These are phyloP conservation scores for Aphanoascus verrucosus DNA, from an alignment of 2,329 filamentous ascomycete species.

Conservation along the genomic window DNA sequence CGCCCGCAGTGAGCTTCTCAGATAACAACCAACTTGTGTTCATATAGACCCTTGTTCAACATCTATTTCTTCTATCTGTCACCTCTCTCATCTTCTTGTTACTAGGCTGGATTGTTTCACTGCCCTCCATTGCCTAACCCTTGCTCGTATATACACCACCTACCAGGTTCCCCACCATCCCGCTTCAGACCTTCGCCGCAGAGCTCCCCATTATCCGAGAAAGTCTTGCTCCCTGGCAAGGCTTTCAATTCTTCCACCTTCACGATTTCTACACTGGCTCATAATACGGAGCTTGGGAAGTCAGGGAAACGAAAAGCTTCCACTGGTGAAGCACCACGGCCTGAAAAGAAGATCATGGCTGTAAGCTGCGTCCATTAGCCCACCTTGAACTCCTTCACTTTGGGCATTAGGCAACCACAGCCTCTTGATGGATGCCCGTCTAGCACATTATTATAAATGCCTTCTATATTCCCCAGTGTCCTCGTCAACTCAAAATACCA, in stretches of 20 bases:
- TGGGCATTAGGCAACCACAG: conserved; percentile 6
- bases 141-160: neutral
- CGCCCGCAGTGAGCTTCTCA: neutral
- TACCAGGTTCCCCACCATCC: conserved; percentile 14
- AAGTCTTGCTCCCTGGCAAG: conserved; percentile 35
- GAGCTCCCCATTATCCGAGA: conserved; percentile 18
- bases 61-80: neutral
- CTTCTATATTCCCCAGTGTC: neutral
- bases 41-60: neutral
- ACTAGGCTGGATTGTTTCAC: neutral
- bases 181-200: conserved; percentile 14
- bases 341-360: conserved; percentile 45
- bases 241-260: conserved; percentile 28
- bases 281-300: conserved; percentile 16
- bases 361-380: conserved; percentile 25
- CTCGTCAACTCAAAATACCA: neutral
- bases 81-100: neutral
- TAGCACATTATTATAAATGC: conserved; percentile 8
- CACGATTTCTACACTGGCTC: conserved; percentile 26
- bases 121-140: neutral
- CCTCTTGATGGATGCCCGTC: neutral
- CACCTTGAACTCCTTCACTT: conserved; percentile 1
- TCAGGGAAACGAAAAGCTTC: conserved; percentile 17
- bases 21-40: neutral
- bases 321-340: conserved; percentile 31